Percentiles rank a stretch among this genome's conserved stretches.
These are phyloP conservation scores for Mercurialis annua DNA, from an alignment of 345 rosid genomes.

Conservation along the genomic window DNA sequence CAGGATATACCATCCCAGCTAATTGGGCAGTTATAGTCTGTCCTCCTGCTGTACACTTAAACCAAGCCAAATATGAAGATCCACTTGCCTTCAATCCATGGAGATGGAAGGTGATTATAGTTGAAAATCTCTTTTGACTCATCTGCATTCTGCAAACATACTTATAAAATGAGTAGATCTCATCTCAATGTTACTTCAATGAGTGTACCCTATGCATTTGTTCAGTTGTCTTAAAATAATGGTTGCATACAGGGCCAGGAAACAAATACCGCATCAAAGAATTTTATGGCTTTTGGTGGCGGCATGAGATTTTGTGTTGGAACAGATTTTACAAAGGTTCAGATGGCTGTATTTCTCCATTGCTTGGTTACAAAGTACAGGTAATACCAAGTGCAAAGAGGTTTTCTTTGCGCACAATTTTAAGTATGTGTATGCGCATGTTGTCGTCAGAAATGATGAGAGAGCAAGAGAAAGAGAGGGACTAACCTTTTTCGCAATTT, in stretches of 20 bases:
- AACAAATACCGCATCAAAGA: constrained; percentile 54
- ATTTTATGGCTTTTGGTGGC: constrained; percentile 94
- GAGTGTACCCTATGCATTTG: not conserved
- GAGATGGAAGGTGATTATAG: constrained; percentile 78
- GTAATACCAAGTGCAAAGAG: constrained; percentile 30
- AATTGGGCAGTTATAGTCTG: constrained; percentile 91
- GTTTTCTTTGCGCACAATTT: not conserved
- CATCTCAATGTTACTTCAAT: not conserved
- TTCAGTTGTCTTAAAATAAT: not conserved
- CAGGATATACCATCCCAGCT: constrained; percentile 91
- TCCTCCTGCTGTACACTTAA: constrained; percentile 92
- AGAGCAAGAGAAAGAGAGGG: not conserved
- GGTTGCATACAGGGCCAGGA: constrained; percentile 54
- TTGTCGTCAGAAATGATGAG: not conserved
- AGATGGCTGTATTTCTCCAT: constrained; percentile 82
- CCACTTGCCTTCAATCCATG: constrained; percentile 78
- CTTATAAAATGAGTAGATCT: not conserved
- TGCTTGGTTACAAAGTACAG: constrained; percentile 82
- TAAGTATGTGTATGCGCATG: constrained; percentile 4
- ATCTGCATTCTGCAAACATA: constrained; percentile 7
- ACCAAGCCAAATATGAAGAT: constrained; percentile 61
- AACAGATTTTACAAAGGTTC: constrained; percentile 80
- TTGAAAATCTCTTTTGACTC: constrained; percentile 13
- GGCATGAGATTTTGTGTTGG: constrained; percentile 98
- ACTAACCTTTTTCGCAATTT: constrained; percentile 13